A percentile compares a stretch with the other conserved stretches of the same genome.
Conservation (phyloP, 1,139 yeast species). For the Saccharomyces hybrid region DNA sequence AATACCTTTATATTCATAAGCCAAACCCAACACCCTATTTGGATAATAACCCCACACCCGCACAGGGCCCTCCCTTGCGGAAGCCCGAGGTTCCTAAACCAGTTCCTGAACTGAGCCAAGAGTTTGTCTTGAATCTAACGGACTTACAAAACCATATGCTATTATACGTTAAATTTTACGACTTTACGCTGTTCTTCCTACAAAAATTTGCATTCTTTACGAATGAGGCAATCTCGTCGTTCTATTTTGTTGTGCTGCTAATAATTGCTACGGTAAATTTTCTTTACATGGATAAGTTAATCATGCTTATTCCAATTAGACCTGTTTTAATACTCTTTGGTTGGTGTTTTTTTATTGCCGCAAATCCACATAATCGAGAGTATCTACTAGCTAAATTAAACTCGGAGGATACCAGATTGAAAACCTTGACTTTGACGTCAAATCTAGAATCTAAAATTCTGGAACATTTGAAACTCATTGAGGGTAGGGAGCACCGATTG, state of each 20-base stretch:
- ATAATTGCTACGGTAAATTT: conserved; percentile 31
- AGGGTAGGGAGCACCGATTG: conserved; percentile 33
- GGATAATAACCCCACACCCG: conserved; percentile 47
- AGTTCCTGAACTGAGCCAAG: conserved; percentile 70
- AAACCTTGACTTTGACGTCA: conserved; percentile 41
- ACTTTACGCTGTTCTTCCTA: conserved; percentile 44
- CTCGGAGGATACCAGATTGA: conserved; percentile 56
- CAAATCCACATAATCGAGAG: conserved; percentile 52
- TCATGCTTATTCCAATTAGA: conserved; percentile 36
- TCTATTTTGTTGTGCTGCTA: conserved; percentile 39
- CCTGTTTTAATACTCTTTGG: conserved; percentile 35
- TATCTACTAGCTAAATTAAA: conserved; percentile 40
- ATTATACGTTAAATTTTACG: conserved; percentile 59
- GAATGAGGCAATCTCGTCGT: conserved; percentile 56
- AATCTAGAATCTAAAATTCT: conserved; percentile 37
- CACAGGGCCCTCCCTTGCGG: conserved; percentile 46
- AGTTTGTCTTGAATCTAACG: conserved; percentile 68
- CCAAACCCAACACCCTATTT: conserved; percentile 29
- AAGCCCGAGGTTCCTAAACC: conserved; percentile 56
- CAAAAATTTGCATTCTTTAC: conserved; percentile 56
- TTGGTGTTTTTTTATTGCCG: conserved; percentile 45
- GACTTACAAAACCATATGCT: conserved; percentile 80
- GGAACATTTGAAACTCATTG: conserved; percentile 32
- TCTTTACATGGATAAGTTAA: conserved; percentile 33
- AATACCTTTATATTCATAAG: conserved; percentile 42